These are phyloP conservation scores for Luffa aegyptiaca DNA, from an alignment of 306 rosid species.

Conservation along the genomic window DNA sequence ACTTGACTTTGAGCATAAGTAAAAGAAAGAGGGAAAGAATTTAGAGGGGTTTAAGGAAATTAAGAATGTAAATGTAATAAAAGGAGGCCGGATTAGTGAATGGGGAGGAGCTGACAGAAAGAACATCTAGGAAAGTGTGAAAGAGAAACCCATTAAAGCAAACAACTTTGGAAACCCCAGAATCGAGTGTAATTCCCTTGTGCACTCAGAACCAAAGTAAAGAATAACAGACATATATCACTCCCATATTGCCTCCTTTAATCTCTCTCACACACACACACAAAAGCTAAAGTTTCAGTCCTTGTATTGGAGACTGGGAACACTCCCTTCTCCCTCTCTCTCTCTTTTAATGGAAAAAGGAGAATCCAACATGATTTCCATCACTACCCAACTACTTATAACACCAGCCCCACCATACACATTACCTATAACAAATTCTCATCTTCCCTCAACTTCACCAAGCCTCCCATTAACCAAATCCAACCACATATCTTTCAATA, in stretches of 20 bases:
- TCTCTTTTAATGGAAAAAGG: not conserved
- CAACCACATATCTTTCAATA: constrained; percentile 3
- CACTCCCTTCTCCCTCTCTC: constrained; percentile 21
- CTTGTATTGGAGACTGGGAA: constrained; percentile 94
- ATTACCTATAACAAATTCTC: constrained; percentile 7
- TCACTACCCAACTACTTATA: constrained; percentile 50
- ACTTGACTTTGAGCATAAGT: not conserved
- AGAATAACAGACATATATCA: constrained; percentile 15
- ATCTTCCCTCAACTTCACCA: constrained; percentile 27
- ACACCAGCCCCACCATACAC: constrained; percentile 28
- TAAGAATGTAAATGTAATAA: not conserved
- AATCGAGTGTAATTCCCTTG: constrained; percentile 34
- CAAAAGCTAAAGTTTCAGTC: constrained; percentile 82
- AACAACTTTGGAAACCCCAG: constrained; percentile 13
- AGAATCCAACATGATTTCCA: constrained; percentile 45
- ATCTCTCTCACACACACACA: constrained; percentile 14
- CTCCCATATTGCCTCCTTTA: constrained; percentile 48
- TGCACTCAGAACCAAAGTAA: constrained; percentile 46
- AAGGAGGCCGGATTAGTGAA: not conserved
- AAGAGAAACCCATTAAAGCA: constrained; percentile 38
- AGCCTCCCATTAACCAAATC: not conserved
- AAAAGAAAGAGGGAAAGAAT: not conserved
- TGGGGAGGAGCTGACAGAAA: constrained; percentile 28
- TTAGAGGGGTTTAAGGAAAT: not conserved
- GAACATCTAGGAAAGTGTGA: constrained; percentile 91